Evolutionary conservation across 306 rosid genomes (phyloP).

Genomic region (Chamaecrista fasciculata): DNA sequence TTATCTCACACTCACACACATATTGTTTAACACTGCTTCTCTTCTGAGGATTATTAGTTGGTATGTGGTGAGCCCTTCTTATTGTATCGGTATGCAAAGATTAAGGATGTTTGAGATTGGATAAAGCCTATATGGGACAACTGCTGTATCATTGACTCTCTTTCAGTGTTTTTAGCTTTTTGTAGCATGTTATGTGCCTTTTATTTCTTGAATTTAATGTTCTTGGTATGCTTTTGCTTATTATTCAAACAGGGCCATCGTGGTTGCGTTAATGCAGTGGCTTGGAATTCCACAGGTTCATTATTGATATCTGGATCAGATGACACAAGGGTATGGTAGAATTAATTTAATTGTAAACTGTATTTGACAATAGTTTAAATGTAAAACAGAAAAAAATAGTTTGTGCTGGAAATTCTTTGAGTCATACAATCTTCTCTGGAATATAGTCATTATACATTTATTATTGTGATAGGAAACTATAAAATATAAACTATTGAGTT

Average conservation of each 20-base stretch:
- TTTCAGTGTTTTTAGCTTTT: background rate
- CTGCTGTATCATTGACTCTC: background rate
- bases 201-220: background rate
- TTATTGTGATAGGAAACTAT: background rate
- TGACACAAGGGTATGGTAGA: slow-evolving; percentile 68
- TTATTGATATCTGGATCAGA: slow-evolving; percentile 95
- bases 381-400: slow-evolving; percentile 1
- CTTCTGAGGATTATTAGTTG: background rate
- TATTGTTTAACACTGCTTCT: background rate
- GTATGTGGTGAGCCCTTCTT: background rate
- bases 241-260: slow-evolving; percentile 68
- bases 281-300: slow-evolving; percentile 91
- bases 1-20: background rate
- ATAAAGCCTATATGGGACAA: background rate
- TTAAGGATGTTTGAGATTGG: background rate
- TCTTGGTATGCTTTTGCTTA: slow-evolving; percentile 16
- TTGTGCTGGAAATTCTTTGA: background rate
- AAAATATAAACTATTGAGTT: background rate
- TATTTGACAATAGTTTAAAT: background rate
- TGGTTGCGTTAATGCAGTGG: slow-evolving; percentile 92
- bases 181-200: slow-evolving; percentile 5
- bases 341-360: background rate
- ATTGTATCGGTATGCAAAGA: background rate
- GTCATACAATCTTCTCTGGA: background rate
- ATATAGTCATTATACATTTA: background rate